phyloP scores from a whole-genome alignment of 2,329 filamentous ascomycete species.

The Lachnellula subtilissima region DNA sequence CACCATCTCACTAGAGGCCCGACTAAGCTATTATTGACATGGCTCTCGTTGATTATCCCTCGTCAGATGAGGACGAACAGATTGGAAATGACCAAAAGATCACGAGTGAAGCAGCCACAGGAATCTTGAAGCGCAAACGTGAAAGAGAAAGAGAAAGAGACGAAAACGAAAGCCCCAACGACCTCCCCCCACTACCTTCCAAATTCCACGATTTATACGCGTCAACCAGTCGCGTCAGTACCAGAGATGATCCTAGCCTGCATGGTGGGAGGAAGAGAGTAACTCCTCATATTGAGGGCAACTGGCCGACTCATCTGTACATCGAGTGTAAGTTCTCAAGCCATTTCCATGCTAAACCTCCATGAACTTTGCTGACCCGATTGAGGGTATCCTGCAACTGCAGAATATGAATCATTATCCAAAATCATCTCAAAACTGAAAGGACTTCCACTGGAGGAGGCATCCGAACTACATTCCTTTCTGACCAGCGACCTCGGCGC shows the following conservation, averaged over 20 bases:
- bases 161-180: constrained; percentile 1
- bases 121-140: constrained; percentile 36
- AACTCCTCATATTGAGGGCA: constrained; percentile 78
- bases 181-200: constrained; percentile 68
- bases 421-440: constrained; percentile 38
- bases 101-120: constrained; percentile 18
- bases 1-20: too few species aligned
- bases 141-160: too few species aligned
- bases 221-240: constrained; percentile 70
- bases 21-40: constrained; percentile 34
- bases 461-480: constrained; percentile 56
- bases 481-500: constrained; percentile 73
- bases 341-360: neutral
- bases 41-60: constrained; percentile 63
- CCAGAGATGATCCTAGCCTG: constrained; percentile 74
- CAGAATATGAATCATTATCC: constrained; percentile 45
- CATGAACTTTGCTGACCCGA: constrained; percentile 18
- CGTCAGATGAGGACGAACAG: constrained; percentile 40
- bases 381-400: constrained; percentile 50
- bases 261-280: constrained; percentile 81
- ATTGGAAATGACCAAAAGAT: neutral
- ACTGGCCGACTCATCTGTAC: constrained; percentile 92
- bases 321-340: constrained; percentile 69
- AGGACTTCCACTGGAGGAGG: constrained; percentile 1
- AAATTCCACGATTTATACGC: constrained; percentile 89